phyloP scores from a whole-genome alignment of 2,329 filamentous ascomycete species.

The Orbilia quercus region DNA sequence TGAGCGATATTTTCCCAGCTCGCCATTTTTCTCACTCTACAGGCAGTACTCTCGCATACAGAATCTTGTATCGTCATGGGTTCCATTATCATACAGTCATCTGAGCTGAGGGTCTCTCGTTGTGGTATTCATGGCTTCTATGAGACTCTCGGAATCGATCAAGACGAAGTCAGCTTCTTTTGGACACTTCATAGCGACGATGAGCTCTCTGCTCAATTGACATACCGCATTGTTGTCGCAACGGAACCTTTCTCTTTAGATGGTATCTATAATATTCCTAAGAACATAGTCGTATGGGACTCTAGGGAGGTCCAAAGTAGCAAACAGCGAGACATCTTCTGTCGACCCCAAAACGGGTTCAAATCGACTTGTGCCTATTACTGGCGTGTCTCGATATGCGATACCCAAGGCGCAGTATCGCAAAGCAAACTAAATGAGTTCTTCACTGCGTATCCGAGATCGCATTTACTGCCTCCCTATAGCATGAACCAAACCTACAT shows the following conservation, averaged over 20 bases:
- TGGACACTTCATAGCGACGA: slow-evolving; percentile 61
- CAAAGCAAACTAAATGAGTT: slow-evolving; percentile 62
- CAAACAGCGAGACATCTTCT: slow-evolving; percentile 61
- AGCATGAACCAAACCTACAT: slow-evolving; percentile 66
- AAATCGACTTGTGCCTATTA: slow-evolving; percentile 62
- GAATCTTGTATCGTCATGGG: slow-evolving; percentile 4
- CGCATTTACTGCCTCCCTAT: slow-evolving; percentile 63
- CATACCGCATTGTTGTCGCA: slow-evolving; percentile 60
- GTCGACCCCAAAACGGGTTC: slow-evolving; percentile 62
- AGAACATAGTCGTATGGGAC: slow-evolving; percentile 56
- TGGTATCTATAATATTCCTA: no score
- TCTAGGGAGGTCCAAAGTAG: slow-evolving; percentile 58
- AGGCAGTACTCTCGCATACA: not conserved
- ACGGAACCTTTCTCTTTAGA: slow-evolving; percentile 27
- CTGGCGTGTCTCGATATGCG: slow-evolving; percentile 63
- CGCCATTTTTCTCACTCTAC: not conserved
- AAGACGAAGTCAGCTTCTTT: slow-evolving; percentile 62
- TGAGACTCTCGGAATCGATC: slow-evolving; percentile 63
- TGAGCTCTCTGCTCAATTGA: slow-evolving; percentile 61
- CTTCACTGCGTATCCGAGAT: slow-evolving; percentile 64
- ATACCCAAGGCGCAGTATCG: slow-evolving; percentile 60
- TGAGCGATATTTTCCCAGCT: not conserved
- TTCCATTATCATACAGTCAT: slow-evolving; percentile 2
- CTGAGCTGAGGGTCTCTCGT: slow-evolving; percentile 60
- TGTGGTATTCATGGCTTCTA: slow-evolving; percentile 64